A percentile compares a stretch with the other conserved stretches of the same genome.
Evolutionary conservation across 768 basidiomycete species (phyloP).

Genomic region (Tylopilus subfusipes): DNA sequence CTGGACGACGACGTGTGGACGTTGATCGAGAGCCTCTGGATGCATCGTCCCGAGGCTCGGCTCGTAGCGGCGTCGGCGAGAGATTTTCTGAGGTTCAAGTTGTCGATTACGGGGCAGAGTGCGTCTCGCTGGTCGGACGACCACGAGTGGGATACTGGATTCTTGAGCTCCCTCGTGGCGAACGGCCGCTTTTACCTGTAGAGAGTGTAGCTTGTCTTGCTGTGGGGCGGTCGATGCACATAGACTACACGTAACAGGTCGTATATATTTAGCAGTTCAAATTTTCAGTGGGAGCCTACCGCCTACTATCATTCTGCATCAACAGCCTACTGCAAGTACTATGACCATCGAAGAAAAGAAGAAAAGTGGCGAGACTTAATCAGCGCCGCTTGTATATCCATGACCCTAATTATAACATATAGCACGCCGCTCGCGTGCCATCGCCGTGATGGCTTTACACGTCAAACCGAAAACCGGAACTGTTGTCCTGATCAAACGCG

Average conservation of each 20-base stretch:
- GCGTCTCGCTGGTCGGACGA: slow-evolving; percentile 9
- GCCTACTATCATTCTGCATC: slow-evolving; percentile 9
- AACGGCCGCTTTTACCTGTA: too few species aligned
- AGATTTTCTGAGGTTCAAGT: slow-evolving; percentile 21
- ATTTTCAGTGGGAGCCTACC: neutral
- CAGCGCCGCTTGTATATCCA: slow-evolving; percentile 3
- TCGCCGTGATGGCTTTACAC: too few species aligned
- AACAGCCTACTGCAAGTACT: slow-evolving; percentile 12
- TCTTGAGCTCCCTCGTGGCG: slow-evolving; percentile 21
- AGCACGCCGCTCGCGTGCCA: too few species aligned
- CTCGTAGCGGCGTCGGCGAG: slow-evolving; percentile 23
- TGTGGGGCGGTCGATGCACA: too few species aligned
- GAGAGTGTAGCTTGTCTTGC: too few species aligned
- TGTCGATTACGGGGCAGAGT: neutral
- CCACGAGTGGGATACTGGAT: slow-evolving; percentile 24
- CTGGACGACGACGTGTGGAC: slow-evolving; percentile 32
- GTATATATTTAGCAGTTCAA: neutral
- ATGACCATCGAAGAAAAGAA: slow-evolving; percentile 6
- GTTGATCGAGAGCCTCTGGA: slow-evolving; percentile 30
- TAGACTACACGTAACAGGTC: neutral
- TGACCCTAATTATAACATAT: too few species aligned
- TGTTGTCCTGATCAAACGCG: slow-evolving; percentile 25
- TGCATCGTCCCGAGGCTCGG: slow-evolving; percentile 24
- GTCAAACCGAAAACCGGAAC: slow-evolving; percentile 28
- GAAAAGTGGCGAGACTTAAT: slow-evolving; percentile 1